These are phyloP conservation scores for Penicillium parvum DNA, from an alignment of 495 filamentous ascomycete species.

Conservation along the genomic window DNA sequence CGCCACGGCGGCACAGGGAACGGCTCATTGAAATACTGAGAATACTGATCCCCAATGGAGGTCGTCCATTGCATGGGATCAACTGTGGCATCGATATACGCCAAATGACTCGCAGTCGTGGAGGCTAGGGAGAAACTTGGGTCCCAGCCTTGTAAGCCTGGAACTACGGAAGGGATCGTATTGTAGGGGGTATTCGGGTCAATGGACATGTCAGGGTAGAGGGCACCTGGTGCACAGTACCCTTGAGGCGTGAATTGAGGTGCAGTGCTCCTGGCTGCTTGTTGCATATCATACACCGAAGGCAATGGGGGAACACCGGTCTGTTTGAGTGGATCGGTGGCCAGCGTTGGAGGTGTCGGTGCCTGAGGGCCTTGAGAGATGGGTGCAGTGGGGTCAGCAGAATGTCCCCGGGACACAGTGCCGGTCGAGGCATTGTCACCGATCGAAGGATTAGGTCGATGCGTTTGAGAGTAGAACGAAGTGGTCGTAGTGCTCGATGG, in stretches of 20 bases:
- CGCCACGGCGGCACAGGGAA: constrained; percentile 44
- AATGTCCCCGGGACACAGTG: constrained; percentile 36
- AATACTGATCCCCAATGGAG: constrained; percentile 45
- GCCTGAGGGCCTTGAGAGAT: constrained; percentile 21
- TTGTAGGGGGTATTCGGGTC: constrained; percentile 44
- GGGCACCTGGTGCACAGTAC: constrained; percentile 16
- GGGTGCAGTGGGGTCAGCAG: constrained; percentile 31
- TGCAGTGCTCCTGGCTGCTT: constrained; percentile 7
- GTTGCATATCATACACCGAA: constrained; percentile 17
- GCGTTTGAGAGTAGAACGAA: constrained; percentile 35
- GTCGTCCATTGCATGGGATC: constrained; percentile 41
- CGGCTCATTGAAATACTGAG: constrained; percentile 46
- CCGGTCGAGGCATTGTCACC: constrained; percentile 32
- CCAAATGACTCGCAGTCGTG: constrained; percentile 36
- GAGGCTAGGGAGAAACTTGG: constrained; percentile 42
- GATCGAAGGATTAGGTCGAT: constrained; percentile 24
- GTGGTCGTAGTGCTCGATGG: constrained; percentile 40
- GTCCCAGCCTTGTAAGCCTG: constrained; percentile 46
- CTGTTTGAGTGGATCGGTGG: constrained; percentile 19
- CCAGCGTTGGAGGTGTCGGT: constrained; percentile 20
- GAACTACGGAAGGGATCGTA: constrained; percentile 41
- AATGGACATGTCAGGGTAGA: constrained; percentile 31
- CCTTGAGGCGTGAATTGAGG: constrained; percentile 22
- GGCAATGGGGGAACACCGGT: constrained; percentile 16
- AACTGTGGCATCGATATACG: constrained; percentile 35